Base-by-base conservation (phyloP, 352 stramenopile genomes). In the Phytophthora lateralis region DNA sequence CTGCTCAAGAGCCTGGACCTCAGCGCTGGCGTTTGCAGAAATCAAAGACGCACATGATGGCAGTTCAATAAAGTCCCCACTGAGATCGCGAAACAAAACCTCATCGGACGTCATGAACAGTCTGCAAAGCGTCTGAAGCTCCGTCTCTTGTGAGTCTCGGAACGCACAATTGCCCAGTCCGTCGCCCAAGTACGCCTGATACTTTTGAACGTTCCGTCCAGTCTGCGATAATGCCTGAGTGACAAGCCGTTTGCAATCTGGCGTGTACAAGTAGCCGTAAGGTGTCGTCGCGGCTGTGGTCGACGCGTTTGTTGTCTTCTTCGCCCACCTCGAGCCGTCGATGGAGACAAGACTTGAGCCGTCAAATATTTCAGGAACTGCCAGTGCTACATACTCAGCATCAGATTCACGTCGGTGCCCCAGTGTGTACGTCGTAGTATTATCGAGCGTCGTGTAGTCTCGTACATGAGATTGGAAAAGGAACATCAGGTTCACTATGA, bases 391-490 rank as follows among this genome's bases (percentile, higher is more conserved):
- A 21, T 59, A 69, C 9, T 65, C 66, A 3, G 65, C 42, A 20
- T 59, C 51, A 0, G 60, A 46, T 18, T 55, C 48, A 8, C 72
- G 69, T 29, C 62, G 59, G 39, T 45, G 68, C 6, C 69, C 72
- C 4, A 76, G 30, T 2, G 66, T 76, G 51, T 78, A 80, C 1
- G 44, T 49, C 0, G 69, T 80, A 6, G 65, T 57, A 42, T 80
- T 80, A 39, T 80, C 72, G 21, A 80, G 32, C 12, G 72, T 80
- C 1, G 51, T 58, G 29, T 81, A 81, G 56, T 78, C 73, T 0
- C 73, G 61, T 6, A 63, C 35, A 18, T 67, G 47, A 11, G 71
- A 66, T 41, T 81, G 73, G 48, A 78, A 69, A 15, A 81, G 53
- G 15, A 72, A 81, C 61, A 81, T 75, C 18, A 81, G 50, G 35